Evolutionary conservation across 306 rosid genomes (phyloP), one percentile per base, ranked within the genome.

Genomic region (Cercis canadensis): DNA sequence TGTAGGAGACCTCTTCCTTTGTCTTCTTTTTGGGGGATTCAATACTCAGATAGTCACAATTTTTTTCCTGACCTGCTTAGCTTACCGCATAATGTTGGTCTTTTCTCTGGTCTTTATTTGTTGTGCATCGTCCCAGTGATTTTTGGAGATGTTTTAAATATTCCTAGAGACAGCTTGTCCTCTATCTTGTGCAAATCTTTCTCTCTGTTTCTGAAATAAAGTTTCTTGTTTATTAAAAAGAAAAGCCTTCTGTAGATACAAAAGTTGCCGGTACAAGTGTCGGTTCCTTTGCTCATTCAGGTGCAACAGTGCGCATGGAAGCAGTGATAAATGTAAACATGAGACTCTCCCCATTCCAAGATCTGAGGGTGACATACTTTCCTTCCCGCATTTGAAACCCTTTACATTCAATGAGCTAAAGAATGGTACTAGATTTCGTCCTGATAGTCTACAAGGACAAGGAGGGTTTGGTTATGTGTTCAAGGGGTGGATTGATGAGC

Each of bases 381-480:
- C 77, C 11, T 80, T 83, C 65, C 81, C 86, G 19, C 73, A 86
- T 78, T 60, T 86, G 76, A 80, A 84, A 51, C 45, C 96, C 75
- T 89, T 89, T 78, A 62, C 88, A 56, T 80, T 82, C 81, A 78
- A 62, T 54, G 89, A 89, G 65, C 89, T 89, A 9, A 82, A 67
- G 81, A 78, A 74, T 40, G 87, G 86, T 11, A 89, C 96, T 7
- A 75, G 86, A 75, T 89, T 89, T 57, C 80, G 78, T 13, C 85
- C 92, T 3, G 89, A 84, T 72, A 78, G 80, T 73, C 82, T 89
- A 49, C 80, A 86, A 1, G 96, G 96, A 15, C 82, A 89, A 80
- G 96, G 96, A 51, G 96, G 92, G 54, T 89, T 89, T 49, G 96
- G 96, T n/a, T 67, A 78, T 67, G 96, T 89, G 57, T 89, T 84